A percentile compares a stretch with the other conserved stretches of the same genome.
These are phyloP conservation scores for Acephala macrosclerotiorum DNA, from an alignment of 2,329 filamentous ascomycete species.

Conservation along the genomic window DNA sequence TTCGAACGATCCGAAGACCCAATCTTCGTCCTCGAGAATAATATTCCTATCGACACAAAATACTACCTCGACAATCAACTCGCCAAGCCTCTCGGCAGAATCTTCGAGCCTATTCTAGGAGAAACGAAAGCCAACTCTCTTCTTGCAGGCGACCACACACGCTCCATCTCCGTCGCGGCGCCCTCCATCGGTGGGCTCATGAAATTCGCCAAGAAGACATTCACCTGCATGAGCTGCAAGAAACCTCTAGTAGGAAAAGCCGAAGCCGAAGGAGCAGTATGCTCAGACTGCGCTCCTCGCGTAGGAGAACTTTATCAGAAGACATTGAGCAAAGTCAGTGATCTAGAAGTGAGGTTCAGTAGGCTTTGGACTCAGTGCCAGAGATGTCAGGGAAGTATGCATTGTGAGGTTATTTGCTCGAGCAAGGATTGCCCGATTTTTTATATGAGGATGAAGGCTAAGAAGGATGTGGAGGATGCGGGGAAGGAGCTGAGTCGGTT, in stretches of 20 bases:
- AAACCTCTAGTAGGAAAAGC: conserved; percentile 85
- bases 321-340: conserved; percentile 85
- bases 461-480: conserved; percentile 97
- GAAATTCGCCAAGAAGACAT: conserved; percentile 98
- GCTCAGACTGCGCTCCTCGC: conserved; percentile 81
- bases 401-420: conserved; percentile 97
- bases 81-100: conserved; percentile 89
- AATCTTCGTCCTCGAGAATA: conserved; percentile 96
- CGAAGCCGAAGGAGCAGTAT: conserved; percentile 86
- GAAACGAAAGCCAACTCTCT: conserved; percentile 89
- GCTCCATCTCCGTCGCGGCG: conserved; percentile 91
- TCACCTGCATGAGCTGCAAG: conserved; percentile 99
- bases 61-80: conserved; percentile 99
- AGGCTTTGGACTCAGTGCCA: conserved; percentile 98
- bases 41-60: conserved; percentile 95
- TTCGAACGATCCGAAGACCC: conserved; percentile 98
- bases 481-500: conserved; percentile 91
- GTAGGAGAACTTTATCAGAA: conserved; percentile 94
- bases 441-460: conserved; percentile 99
- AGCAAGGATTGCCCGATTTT: conserved; percentile 98
- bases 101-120: conserved; percentile 97
- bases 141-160: conserved; percentile 91
- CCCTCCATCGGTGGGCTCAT: conserved; percentile 92
- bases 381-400: conserved; percentile 95
- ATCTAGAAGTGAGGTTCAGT: conserved; percentile 91